Percentiles rank a stretch among this genome's conserved stretches.
Evolutionary conservation across 306 rosid genomes (phyloP).

Genomic region (Sesbania bispinosa): DNA sequence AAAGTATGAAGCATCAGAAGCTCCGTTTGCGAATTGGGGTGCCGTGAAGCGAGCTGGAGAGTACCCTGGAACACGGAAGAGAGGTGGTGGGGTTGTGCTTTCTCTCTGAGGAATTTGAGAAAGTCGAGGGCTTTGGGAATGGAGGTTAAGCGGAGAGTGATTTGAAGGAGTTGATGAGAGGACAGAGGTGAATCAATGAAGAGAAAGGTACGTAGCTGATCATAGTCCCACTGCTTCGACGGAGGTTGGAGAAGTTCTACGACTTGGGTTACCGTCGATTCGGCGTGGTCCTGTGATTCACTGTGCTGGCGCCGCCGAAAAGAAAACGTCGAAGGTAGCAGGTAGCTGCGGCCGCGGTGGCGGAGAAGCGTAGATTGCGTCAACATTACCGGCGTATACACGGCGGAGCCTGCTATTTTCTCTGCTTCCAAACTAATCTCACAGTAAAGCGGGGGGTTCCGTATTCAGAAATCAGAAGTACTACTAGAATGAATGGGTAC

Average conservation of each 20-base stretch:
- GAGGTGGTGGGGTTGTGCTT: slow-evolving; percentile 12
- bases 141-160: slow-evolving; percentile 40
- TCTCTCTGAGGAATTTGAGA: slow-evolving; percentile 20
- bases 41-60: slow-evolving; percentile 41
- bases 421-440: too few species aligned
- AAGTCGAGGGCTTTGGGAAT: slow-evolving; percentile 31
- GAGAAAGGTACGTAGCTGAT: slow-evolving; percentile 44
- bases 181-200: slow-evolving; percentile 30
- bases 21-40: slow-evolving; percentile 35
- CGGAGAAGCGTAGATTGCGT: slow-evolving; percentile 15
- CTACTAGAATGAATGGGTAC: too few species aligned
- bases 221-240: slow-evolving; percentile 38
- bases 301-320: slow-evolving; percentile 3
- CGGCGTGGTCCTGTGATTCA: slow-evolving; percentile 23
- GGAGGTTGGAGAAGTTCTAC: slow-evolving; percentile 47
- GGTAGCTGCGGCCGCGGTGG: slow-evolving; percentile 19
- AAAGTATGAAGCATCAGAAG: slow-evolving; percentile 38
- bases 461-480: too few species aligned
- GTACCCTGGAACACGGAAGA: slow-evolving; percentile 52
- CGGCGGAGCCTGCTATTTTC: too few species aligned
- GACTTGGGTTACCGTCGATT: slow-evolving; percentile 32
- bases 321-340: neutral
- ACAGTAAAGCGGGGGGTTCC: too few species aligned
- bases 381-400: too few species aligned
- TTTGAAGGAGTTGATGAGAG: slow-evolving; percentile 35